Percentiles rank a stretch among this genome's conserved stretches.
phyloP scores from a whole-genome alignment of 441 rosid species.

The Populus tomentosa region DNA sequence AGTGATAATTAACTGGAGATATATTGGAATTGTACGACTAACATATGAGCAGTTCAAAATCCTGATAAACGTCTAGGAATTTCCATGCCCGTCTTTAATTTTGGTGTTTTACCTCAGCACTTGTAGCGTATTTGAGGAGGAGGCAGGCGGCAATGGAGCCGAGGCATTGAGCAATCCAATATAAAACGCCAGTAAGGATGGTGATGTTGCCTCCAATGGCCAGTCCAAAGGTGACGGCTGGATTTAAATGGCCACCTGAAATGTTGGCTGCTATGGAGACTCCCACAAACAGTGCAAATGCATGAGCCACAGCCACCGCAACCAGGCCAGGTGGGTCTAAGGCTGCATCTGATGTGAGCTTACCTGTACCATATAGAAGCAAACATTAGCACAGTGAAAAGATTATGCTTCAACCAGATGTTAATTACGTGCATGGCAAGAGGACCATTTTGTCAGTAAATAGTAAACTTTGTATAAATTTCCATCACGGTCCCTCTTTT shows the following conservation, averaged over 20 bases:
- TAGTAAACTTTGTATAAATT: not conserved
- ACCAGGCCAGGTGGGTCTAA: slow-evolving; percentile 79
- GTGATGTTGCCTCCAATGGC: slow-evolving; percentile 83
- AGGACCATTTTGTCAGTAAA: not conserved
- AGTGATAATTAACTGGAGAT: not conserved
- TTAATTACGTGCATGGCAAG: not conserved
- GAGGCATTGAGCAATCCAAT: slow-evolving; percentile 84
- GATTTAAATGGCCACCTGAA: slow-evolving; percentile 89
- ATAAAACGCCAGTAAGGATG: slow-evolving; percentile 67
- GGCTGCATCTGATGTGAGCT: slow-evolving; percentile 65
- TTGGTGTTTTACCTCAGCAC: slow-evolving; percentile 36
- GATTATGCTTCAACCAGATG: not conserved
- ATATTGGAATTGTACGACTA: too few relatives aligned
- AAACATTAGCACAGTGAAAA: not conserved
- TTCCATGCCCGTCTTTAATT: too few relatives aligned
- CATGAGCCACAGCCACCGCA: slow-evolving; percentile 83
- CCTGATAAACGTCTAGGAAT: not conserved
- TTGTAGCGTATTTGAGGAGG: slow-evolving; percentile 65
- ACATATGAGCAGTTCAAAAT: not conserved
- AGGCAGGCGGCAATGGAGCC: slow-evolving; percentile 85
- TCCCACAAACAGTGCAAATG: slow-evolving; percentile 73
- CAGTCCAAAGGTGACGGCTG: slow-evolving; percentile 88
- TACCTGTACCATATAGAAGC: slow-evolving; percentile 24
- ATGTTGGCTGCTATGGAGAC: slow-evolving; percentile 87
- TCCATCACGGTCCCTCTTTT: not conserved